These are phyloP conservation scores for Phytophthora pluvialis DNA, from an alignment of 352 stramenopile genomes.

Conservation along the genomic window DNA sequence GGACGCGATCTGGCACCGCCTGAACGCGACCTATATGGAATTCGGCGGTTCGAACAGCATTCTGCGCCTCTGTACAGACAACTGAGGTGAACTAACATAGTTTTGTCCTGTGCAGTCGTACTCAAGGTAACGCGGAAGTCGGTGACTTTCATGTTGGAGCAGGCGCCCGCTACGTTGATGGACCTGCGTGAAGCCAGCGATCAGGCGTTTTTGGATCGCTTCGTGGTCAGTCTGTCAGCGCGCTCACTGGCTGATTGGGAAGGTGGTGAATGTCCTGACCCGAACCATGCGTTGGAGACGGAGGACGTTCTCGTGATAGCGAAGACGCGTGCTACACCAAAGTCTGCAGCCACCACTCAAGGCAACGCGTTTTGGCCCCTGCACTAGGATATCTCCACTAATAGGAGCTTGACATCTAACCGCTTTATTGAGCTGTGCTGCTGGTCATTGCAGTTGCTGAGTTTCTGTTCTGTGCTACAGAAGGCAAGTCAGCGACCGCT, in stretches of 20 bases:
- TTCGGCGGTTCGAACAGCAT: conserved; percentile 61
- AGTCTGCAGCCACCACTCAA: conserved; percentile 16
- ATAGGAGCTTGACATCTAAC: conserved; percentile 7
- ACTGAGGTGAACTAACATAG: conserved; percentile 1
- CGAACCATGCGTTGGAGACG: conserved; percentile 64
- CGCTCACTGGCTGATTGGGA: conserved; percentile 70
- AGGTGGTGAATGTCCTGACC: conserved; percentile 76
- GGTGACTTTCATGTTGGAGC: conserved; percentile 61
- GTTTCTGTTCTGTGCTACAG: too few relatives aligned
- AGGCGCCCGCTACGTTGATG: conserved; percentile 56
- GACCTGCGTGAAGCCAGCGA: conserved; percentile 63
- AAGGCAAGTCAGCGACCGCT: too few relatives aligned
- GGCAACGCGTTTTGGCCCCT: conserved; percentile 30
- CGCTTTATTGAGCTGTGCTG: not conserved
- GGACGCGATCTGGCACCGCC: conserved; percentile 79
- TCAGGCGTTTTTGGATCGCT: conserved; percentile 73
- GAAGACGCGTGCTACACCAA: conserved; percentile 27
- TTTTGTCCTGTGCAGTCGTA: conserved; percentile 55
- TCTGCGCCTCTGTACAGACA: not conserved
- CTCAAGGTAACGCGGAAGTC: conserved; percentile 75
- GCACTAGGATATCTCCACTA: conserved; percentile 13
- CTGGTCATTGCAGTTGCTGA: not conserved
- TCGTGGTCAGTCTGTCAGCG: conserved; percentile 58
- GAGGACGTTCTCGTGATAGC: conserved; percentile 55
- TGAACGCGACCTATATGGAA: conserved; percentile 89